phyloP scores from a whole-genome alignment of 805 yeast species.

The Barnettozyma sp. region DNA sequence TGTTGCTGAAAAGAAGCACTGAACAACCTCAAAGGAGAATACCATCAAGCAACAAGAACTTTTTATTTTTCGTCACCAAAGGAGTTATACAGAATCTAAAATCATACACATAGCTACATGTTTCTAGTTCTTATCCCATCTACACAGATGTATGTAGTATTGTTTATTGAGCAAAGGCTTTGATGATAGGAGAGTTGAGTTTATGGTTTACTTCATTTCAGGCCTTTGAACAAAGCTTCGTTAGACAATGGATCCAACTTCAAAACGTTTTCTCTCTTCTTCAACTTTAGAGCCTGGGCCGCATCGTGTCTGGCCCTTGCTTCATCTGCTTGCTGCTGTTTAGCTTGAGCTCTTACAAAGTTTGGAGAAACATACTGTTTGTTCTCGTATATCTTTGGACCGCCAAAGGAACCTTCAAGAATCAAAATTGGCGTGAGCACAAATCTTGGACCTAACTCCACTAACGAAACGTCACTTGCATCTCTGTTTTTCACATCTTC shows the following conservation, averaged over 20 bases:
- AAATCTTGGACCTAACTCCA: slow-evolving; percentile 95
- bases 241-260: slow-evolving; percentile 80
- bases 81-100: too few species aligned
- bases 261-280: slow-evolving; percentile 66
- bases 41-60: too few species aligned
- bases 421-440: slow-evolving; percentile 88
- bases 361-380: slow-evolving; percentile 96
- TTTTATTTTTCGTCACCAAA: too few species aligned
- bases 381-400: slow-evolving; percentile 95
- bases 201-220: slow-evolving; percentile 6
- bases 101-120: too few species aligned
- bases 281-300: slow-evolving; percentile 67
- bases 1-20: slow-evolving; percentile 8
- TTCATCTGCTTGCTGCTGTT: slow-evolving; percentile 70
- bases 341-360: slow-evolving; percentile 83
- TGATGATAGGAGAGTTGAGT: too few species aligned
- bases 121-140: too few species aligned
- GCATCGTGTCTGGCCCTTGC: slow-evolving; percentile 77
- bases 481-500: slow-evolving; percentile 48
- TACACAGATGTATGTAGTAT: too few species aligned
- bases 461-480: slow-evolving; percentile 61
- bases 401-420: slow-evolving; percentile 94
- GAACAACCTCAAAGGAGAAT: slow-evolving; percentile 8
- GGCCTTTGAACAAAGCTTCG: slow-evolving; percentile 59
- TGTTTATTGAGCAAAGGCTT: too few species aligned